Evolutionary conservation across 2,329 filamentous ascomycete genomes (phyloP), one percentile per base, ranked within the genome.

Genomic region (Penicillium sp.): DNA sequence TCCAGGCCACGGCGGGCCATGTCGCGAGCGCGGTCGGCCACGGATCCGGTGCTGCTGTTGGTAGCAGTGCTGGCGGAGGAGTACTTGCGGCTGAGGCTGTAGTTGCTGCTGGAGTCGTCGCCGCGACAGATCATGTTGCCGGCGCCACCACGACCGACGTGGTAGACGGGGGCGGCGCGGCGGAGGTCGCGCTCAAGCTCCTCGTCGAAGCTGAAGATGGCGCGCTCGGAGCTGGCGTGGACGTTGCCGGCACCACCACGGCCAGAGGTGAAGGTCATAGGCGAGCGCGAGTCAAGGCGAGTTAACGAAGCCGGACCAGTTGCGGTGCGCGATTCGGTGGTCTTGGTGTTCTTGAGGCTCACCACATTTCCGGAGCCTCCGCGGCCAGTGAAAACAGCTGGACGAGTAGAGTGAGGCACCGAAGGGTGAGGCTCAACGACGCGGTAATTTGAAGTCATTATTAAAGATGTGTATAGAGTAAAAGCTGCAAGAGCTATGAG

Each of bases 161-260:
- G 83, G 78, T 86, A 87, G 59, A 87, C 81, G 19, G 85, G 85
- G 2, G 84, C 84, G 47, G 81, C 78, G 35, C 81, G 77, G 55
- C 81, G 78, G 60, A 83, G 76, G 58, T 85, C 81, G 56, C 81
- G 81, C 64, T 84, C 80, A 51, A 88, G 79, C 67, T 88, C 85
- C 75, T 88, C 85, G 71, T 88, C 85, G 74, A 88, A 88, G 72
- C 81, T 83, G 79, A 87, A 87, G 71, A 87, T 86, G 68, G 82
- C 79, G 42, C 83, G 79, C 65, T 87, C 82, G 59, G 73, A 74
- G 68, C 74, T 76, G 66, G 67, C 72, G 74, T 82, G 79, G 61
- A 84, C 75, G 68, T 85, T 85, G 61, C 83, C 83, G 16, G 80
- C 81, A 45, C 83, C 82, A 54, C 83, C 83, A 49, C 82, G 81